A percentile compares a stretch with the other conserved stretches of the same genome.
phyloP scores from a whole-genome alignment of 1,139 yeast genomes.

The Geotrichum klebahnii region DNA sequence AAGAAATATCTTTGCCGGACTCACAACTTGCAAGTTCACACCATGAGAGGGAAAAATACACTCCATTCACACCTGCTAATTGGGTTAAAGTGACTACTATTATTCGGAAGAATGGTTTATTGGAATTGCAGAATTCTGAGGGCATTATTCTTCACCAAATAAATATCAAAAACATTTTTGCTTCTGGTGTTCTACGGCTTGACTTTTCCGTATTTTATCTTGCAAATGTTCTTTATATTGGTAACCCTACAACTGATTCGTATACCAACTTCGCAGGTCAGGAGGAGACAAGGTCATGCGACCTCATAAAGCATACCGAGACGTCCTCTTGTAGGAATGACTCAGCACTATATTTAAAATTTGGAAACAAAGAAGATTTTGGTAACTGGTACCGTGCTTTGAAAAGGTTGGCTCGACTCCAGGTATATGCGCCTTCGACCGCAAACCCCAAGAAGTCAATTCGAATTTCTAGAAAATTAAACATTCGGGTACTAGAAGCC shows the following conservation, averaged over 20 bases:
- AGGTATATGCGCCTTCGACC: constrained; percentile 44
- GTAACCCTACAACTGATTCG: background rate
- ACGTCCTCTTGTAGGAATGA: background rate
- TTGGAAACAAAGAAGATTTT: constrained; percentile 1
- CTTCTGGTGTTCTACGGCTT: constrained; percentile 9
- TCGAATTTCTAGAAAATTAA: constrained; percentile 54
- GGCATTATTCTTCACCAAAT: background rate
- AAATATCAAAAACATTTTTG: background rate
- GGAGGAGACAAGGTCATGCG: no score
- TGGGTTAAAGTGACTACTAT: constrained; percentile 14
- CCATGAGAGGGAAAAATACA: background rate
- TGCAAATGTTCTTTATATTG: constrained; percentile 10
- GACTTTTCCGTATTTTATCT: constrained; percentile 14
- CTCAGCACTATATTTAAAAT: constrained; percentile 10
- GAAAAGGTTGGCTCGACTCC: constrained; percentile 61
- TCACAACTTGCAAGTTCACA: background rate
- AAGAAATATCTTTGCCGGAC: background rate
- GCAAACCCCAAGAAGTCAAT: constrained; percentile 37
- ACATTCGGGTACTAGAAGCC: constrained; percentile 65
- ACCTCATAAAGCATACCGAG: background rate
- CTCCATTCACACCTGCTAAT: constrained; percentile 8
- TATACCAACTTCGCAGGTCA: background rate
- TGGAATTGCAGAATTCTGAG: constrained; percentile 3
- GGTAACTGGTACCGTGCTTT: constrained; percentile 75
- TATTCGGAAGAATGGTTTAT: constrained; percentile 6